These are phyloP conservation scores for Cladosporium phlei DNA, from an alignment of 2,329 filamentous ascomycete genomes.

Conservation along the genomic window DNA sequence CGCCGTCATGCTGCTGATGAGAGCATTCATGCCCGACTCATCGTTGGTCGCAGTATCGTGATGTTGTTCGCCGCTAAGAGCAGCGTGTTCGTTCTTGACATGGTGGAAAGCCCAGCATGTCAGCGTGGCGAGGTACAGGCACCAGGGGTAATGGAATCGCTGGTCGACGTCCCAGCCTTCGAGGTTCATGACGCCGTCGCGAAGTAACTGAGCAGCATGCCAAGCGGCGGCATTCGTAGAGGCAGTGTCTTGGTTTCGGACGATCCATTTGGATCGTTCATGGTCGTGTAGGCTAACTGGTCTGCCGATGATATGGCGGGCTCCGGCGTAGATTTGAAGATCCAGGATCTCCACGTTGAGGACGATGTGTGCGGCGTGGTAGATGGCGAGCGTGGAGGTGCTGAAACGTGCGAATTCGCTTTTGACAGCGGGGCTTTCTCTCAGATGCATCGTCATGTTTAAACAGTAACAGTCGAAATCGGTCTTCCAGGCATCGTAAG, in stretches of 20 bases:
- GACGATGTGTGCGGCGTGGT: conserved; percentile 54
- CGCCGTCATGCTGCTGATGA: conserved; percentile 39
- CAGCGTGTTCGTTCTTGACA: conserved; percentile 20
- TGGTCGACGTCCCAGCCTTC: conserved; percentile 50
- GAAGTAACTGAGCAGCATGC: conserved; percentile 52
- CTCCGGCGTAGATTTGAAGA: conserved; percentile 58
- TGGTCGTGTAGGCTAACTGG: conserved; percentile 50
- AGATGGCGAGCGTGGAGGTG: conserved; percentile 51
- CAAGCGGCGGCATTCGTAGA: conserved; percentile 44
- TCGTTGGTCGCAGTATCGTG: background rate
- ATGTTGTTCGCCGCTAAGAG: background rate
- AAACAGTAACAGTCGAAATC: conserved; percentile 54
- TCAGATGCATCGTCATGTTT: conserved; percentile 32
- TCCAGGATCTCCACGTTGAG: conserved; percentile 57
- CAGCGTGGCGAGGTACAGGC: conserved; percentile 55
- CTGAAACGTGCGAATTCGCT: conserved; percentile 45
- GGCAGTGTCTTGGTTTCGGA: conserved; percentile 38
- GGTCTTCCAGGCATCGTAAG: conserved; percentile 55
- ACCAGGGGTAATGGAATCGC: conserved; percentile 60
- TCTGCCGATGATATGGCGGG: conserved; percentile 55
- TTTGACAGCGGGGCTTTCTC: conserved; percentile 27
- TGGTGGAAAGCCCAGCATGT: conserved; percentile 57
- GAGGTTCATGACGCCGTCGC: conserved; percentile 46
- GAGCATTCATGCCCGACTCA: conserved; percentile 36
- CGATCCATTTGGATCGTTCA: conserved; percentile 45